Base-by-base conservation (phyloP, 2,329 filamentous ascomycete genomes). In the Botrytis cinerea region DNA sequence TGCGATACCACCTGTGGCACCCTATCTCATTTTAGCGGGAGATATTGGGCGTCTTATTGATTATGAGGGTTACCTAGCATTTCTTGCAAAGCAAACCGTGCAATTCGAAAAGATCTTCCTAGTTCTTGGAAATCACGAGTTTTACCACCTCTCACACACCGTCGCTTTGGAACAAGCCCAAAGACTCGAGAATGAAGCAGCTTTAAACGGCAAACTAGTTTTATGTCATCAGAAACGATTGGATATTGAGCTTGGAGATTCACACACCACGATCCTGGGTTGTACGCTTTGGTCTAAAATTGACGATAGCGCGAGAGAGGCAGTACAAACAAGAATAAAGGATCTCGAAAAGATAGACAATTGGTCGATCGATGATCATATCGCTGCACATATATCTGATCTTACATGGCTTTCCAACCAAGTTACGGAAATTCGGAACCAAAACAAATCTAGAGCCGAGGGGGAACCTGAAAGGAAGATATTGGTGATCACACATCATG, bases 211-310 rank as follows among this genome's bases (percentile, higher is more conserved):
- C 10, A 78, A 78, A 60, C 81, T 85, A 68, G 75, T 84, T 40
- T 80, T 85, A 14, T 79, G 85, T 38, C 80, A 85, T 72, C 82
- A 81, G 63, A 83, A 79, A 9, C 79, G 81, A 28, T 83, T 81
- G 72, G 80, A 84, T 73, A 51, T 84, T 10, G 80, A 81, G 7
- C 68, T 78, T 16, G 84, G 84, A 0, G 76, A 79, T 4, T 64
- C n/a, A 45, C 61, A 45, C 16, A 67, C 84, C 16, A 82, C 81
- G 1, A 80, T 87, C 10, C 78, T 87, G 1, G 85, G 85, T 16
- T 86, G 84, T 75, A 85, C 84, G 3, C 81, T 90, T 4, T 87
- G 86, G 80, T 89, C 87, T 0, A 72, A 78, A 14, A 80, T 89
- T 40, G 81, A 83, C 0, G 71, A 81, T 0, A 77, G 81, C n/a